Conservation (phyloP, 805 yeast genomes). For the Yarrowia sp. region DNA sequence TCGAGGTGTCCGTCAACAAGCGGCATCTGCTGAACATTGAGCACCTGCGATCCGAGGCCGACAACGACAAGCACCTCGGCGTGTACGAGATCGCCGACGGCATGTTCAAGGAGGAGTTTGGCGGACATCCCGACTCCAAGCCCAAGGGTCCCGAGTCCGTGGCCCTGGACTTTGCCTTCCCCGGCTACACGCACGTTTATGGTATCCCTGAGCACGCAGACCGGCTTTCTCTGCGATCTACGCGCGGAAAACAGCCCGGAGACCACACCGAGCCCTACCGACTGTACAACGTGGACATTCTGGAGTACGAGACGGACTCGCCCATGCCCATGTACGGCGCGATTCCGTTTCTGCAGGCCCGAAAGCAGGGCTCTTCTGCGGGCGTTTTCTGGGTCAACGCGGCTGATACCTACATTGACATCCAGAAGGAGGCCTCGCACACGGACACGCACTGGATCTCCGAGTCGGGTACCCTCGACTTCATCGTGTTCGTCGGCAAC, state of each 20-base stretch:
- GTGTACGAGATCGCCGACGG: constrained; percentile 64
- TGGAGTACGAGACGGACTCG: constrained; percentile 83
- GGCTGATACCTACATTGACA: constrained; percentile 89
- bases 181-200: constrained; percentile 60
- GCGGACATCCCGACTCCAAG: constrained; percentile 58
- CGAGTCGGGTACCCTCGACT: constrained; percentile 80
- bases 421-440: constrained; percentile 41
- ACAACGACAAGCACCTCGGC: constrained; percentile 45
- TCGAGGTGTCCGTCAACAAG: constrained; percentile 63
- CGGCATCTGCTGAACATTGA: constrained; percentile 74
- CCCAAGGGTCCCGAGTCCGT: constrained; percentile 79
- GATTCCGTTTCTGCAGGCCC: constrained; percentile 82
- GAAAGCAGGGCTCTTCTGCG: constrained; percentile 53
- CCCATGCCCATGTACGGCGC: constrained; percentile 93
- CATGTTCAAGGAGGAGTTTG: constrained; percentile 72
- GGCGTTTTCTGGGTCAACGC: constrained; percentile 91
- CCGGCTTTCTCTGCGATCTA: constrained; percentile 67
- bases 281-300: constrained; percentile 88
- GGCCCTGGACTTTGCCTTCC: constrained; percentile 71
- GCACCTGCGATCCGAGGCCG: constrained; percentile 59
- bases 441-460: constrained; percentile 86
- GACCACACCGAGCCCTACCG: constrained; percentile 69
- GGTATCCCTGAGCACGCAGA: constrained; percentile 99
- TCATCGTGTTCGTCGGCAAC: constrained; percentile 62
- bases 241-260: constrained; percentile 42